Conservation (phyloP, 805 yeast species). For the Zygotorulaspora chibaensis region DNA sequence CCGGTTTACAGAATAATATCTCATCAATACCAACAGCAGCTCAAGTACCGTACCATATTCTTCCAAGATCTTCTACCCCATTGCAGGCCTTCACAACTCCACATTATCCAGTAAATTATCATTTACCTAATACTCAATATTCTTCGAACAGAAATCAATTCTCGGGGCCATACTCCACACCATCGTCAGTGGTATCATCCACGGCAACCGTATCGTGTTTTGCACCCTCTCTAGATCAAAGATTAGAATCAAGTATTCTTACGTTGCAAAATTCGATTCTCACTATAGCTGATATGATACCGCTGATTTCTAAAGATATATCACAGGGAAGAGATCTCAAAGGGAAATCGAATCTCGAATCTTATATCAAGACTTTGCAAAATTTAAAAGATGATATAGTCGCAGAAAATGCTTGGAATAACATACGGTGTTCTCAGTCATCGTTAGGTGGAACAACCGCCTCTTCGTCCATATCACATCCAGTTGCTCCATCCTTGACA, state of each 20-base stretch:
- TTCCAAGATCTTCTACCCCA: slow-evolving; percentile 2
- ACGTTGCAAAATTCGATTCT: slow-evolving; percentile 6
- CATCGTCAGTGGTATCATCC: slow-evolving; percentile 9
- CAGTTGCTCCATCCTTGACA: neutral
- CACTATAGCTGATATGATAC: slow-evolving; percentile 9
- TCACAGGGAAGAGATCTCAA: neutral
- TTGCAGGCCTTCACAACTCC: neutral
- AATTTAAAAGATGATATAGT: slow-evolving; percentile 6
- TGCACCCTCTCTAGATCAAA: slow-evolving; percentile 3
- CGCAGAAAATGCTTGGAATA: slow-evolving; percentile 3
- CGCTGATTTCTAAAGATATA: slow-evolving; percentile 2
- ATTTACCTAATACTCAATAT: neutral
- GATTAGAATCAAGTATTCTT: slow-evolving; percentile 7
- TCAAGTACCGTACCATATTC: neutral
- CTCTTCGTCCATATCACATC: neutral
- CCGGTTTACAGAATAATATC: neutral
- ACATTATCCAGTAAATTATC: neutral
- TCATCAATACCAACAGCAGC: slow-evolving; percentile 2
- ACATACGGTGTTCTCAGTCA: neutral
- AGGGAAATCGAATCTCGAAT: slow-evolving; percentile 1
- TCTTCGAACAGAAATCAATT: neutral
- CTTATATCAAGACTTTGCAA: slow-evolving; percentile 3
- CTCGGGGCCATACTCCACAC: slow-evolving; percentile 4
- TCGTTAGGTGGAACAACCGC: slow-evolving; percentile 5
- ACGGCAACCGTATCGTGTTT: slow-evolving; percentile 1